Percentiles rank a stretch among this genome's conserved stretches.
Conservation (phyloP, 495 filamentous ascomycete species). For the Neurospora hispaniola region DNA sequence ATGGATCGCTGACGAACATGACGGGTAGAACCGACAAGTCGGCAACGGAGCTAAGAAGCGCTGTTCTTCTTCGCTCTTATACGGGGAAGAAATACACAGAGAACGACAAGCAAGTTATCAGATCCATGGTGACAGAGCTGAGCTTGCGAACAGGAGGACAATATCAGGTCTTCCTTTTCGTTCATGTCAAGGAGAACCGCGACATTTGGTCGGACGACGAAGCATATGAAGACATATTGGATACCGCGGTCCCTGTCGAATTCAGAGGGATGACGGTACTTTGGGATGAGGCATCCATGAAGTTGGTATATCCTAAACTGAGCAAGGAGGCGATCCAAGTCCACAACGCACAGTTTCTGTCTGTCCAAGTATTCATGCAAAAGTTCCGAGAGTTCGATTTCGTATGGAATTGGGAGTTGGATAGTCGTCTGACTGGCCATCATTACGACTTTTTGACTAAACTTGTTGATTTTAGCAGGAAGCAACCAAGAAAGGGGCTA, state of each 20-base stretch:
- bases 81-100: slow-evolving; percentile 57
- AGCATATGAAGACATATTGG: slow-evolving; percentile 42
- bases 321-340: slow-evolving; percentile 27
- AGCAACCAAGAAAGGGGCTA: slow-evolving; percentile 54
- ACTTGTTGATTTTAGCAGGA: slow-evolving; percentile 44
- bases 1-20: background rate
- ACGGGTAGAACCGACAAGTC: slow-evolving; percentile 1
- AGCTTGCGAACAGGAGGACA: slow-evolving; percentile 62
- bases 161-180: slow-evolving; percentile 65
- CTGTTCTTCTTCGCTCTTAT: slow-evolving; percentile 59
- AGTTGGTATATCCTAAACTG: slow-evolving; percentile 47
- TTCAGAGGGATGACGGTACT: slow-evolving; percentile 57
- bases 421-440: slow-evolving; percentile 60
- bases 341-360: slow-evolving; percentile 44
- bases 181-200: slow-evolving; percentile 56
- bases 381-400: slow-evolving; percentile 61
- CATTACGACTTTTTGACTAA: slow-evolving; percentile 59
- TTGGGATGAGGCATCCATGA: slow-evolving; percentile 51
- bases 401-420: slow-evolving; percentile 70
- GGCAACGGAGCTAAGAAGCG: slow-evolving; percentile 44
- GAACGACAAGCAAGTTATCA: slow-evolving; percentile 60
- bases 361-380: slow-evolving; percentile 55
- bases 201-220: slow-evolving; percentile 45
- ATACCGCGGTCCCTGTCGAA: slow-evolving; percentile 49
- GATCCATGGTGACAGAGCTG: slow-evolving; percentile 64